Evolutionary conservation across 2,329 filamentous ascomycete species (phyloP).

Genomic region (Calonectria hawksworthii): DNA sequence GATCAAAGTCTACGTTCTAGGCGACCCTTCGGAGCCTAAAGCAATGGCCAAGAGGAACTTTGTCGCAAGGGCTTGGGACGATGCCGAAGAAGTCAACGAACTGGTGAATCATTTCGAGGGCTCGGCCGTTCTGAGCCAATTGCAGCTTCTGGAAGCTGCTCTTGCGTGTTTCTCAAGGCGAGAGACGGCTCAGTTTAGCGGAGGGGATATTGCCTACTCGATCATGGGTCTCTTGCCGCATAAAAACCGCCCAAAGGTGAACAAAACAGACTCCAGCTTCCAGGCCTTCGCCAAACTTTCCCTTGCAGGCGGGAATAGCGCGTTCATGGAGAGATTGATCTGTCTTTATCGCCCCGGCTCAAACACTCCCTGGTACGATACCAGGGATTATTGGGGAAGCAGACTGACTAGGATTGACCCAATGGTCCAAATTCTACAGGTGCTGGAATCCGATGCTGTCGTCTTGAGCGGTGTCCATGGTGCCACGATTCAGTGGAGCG

Average conservation of each 20-base stretch:
- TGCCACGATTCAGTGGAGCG: constrained; percentile 59
- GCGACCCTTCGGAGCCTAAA: constrained; percentile 26
- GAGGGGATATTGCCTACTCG: constrained; percentile 59
- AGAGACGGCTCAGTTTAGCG: constrained; percentile 52
- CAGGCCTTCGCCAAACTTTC: constrained; percentile 63
- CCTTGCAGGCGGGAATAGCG: constrained; percentile 59
- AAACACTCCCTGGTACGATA: constrained; percentile 55
- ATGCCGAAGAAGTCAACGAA: constrained; percentile 54
- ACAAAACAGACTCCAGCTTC: constrained; percentile 57
- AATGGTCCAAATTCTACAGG: constrained; percentile 54
- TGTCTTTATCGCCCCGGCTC: constrained; percentile 54
- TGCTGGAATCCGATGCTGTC: constrained; percentile 57
- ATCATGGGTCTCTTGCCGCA: constrained; percentile 59
- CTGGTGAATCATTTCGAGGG: constrained; percentile 62
- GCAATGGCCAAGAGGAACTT: constrained; percentile 56
- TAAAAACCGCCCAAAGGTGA: constrained; percentile 55
- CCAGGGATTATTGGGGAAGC: constrained; percentile 55
- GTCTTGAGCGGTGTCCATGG: constrained; percentile 51
- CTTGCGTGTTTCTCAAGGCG: constrained; percentile 55
- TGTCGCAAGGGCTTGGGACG: constrained; percentile 55
- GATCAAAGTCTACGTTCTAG: constrained; percentile 30
- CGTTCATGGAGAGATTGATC: constrained; percentile 61
- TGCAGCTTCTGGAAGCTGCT: constrained; percentile 54
- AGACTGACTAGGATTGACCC: constrained; percentile 63
- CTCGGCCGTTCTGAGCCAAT: constrained; percentile 54